A percentile compares a stretch with the other conserved stretches of the same genome.
Evolutionary conservation across 2,329 filamentous ascomycete species (phyloP).

Genomic region (Proliferodiscus dingleyae): DNA sequence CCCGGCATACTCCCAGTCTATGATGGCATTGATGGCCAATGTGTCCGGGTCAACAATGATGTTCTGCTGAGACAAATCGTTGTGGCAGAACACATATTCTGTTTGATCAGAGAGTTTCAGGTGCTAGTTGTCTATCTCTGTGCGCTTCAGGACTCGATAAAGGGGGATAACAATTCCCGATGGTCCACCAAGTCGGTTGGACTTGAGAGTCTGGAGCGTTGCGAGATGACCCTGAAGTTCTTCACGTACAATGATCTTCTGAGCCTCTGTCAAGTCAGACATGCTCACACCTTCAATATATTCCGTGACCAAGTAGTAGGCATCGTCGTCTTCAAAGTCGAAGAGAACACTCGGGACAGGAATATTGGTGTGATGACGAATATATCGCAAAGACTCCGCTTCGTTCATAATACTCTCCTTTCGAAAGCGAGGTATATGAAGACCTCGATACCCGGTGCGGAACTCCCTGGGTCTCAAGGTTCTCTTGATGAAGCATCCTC

Average conservation of each 20-base stretch:
- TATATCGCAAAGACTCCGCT: conserved; percentile 3
- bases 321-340: conserved; percentile 12
- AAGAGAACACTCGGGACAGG: conserved; percentile 7
- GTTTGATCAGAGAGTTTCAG: conserved; percentile 13
- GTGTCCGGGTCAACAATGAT: conserved; percentile 29
- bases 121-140: conserved; percentile 6
- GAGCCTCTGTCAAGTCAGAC: conserved; percentile 1
- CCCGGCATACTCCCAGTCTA: conserved; percentile 38
- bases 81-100: conserved; percentile 28
- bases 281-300: conserved; percentile 9
- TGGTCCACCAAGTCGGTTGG: conserved; percentile 22
- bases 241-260: conserved; percentile 6
- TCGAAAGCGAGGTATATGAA: conserved; percentile 10
- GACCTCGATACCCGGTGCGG: too few relatives aligned
- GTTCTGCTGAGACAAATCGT: conserved; percentile 28
- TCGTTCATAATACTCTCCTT: conserved; percentile 9
- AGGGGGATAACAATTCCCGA: conserved; percentile 12
- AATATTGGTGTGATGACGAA: conserved; percentile 4
- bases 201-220: conserved; percentile 8
- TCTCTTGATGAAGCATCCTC: too few relatives aligned
- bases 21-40: conserved; percentile 28
- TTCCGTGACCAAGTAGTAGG: conserved; percentile 8
- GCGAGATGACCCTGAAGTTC: conserved; percentile 11
- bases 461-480: too few relatives aligned
- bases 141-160: conserved; percentile 6